Evolutionary conservation across 495 filamentous ascomycete genomes (phyloP), one percentile per base, ranked within the genome.

Genomic region (Chaetomium fimeti): DNA sequence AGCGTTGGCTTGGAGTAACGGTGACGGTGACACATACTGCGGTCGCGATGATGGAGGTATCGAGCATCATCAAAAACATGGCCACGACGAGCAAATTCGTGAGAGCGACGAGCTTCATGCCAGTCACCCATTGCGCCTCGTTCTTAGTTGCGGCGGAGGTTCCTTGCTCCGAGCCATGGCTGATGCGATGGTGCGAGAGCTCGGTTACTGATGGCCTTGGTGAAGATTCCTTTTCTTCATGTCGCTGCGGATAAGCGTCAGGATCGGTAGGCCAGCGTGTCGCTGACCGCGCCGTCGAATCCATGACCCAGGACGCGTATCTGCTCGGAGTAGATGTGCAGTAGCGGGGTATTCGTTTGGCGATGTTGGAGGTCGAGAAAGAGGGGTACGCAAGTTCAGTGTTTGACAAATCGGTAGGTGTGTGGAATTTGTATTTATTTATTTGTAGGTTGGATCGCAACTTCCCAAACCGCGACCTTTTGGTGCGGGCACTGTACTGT

Each of bases 1-100:
- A 48, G 32, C 51, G 8, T 49, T 13, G 12, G 0, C 22, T 27
- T 43, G 5, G 16, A 27, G 5, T 11, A 12, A 36, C 25, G 27
- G 11, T 9, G 43, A 56, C 22, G 36, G 53, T 13, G 15, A n/a
- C n/a, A 57, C 68, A 62, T 28, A 69, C 70, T 24, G 83, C 82
- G 1, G 83, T 83, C 8, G 75, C 65, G 48, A 86, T 66, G 63
- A 86, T 84, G 1, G 82, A 77, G 20, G 68, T 70, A 63, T 85
- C 83, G 6, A 86, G 66, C 45, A 85, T 62, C 71, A 84, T 75
- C 38, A 85, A 60, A 66, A 83, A 84, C 7, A 69, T 67, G 20
- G 75, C 77, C 11, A 81, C 27, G 0, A 74, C 76, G 18, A 81
- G 57, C 3, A 67, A 68, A 1, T 24, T 18, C 27, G 65, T 11